Conservation (phyloP, 2,329 filamentous ascomycete species). For the Fusarium luffae region DNA sequence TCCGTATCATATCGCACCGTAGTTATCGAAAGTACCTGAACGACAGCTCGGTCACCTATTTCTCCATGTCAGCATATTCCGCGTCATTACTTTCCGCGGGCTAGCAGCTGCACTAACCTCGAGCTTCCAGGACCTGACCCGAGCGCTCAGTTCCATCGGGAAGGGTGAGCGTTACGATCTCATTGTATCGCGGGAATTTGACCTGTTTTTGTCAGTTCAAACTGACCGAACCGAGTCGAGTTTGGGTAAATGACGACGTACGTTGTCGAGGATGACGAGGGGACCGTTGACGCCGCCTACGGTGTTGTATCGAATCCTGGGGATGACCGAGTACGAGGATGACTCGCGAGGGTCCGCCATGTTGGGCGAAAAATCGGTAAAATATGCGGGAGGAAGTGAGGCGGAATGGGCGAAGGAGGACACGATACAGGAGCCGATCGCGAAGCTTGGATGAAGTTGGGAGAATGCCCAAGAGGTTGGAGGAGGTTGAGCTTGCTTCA, state of each 20-base stretch:
- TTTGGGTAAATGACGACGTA: conserved; percentile 50
- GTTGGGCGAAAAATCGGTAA: conserved; percentile 45
- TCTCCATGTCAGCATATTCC: conserved; percentile 36
- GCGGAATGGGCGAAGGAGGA: conserved; percentile 29
- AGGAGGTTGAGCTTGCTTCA: conserved; percentile 56
- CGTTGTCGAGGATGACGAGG: conserved; percentile 96
- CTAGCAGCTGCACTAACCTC: conserved; percentile 70
- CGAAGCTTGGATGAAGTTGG: conserved; percentile 43
- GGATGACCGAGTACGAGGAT: conserved; percentile 69
- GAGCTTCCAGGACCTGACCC: conserved; percentile 95
- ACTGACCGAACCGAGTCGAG: conserved; percentile 4
- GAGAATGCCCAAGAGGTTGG: conserved; percentile 50
- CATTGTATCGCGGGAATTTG: conserved; percentile 97
- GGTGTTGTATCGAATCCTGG: conserved; percentile 91
- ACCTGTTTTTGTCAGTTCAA: conserved; percentile 67
- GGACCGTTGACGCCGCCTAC: conserved; percentile 98
- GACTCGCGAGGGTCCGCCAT: conserved; percentile 69
- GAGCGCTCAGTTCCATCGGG: conserved; percentile 94
- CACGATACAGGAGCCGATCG: conserved; percentile 33
- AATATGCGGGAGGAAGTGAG: conserved; percentile 29
- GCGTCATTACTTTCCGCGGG: conserved; percentile 13
- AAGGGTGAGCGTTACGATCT: conserved; percentile 95
- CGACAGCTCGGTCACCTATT: conserved; percentile 88
- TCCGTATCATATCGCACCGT: conserved; percentile 20
- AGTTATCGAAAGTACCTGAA: conserved; percentile 75